Evolutionary conservation across 352 stramenopile species (phyloP), one percentile per base, ranked within the genome.

Genomic region (Phytophthora brassicae): DNA sequence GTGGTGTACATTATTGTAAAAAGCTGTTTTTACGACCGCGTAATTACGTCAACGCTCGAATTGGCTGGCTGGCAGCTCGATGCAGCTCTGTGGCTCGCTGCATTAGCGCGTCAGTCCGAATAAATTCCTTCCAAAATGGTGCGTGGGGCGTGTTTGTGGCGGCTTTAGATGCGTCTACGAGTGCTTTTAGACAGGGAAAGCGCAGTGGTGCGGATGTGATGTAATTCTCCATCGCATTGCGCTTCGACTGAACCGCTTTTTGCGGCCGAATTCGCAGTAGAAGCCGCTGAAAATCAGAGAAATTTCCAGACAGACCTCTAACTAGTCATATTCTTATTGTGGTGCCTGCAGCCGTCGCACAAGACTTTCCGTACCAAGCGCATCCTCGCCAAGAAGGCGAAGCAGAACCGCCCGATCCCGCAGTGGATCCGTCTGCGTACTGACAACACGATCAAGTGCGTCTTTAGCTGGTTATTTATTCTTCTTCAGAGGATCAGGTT

Each of bases 301-400:
- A 45, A 31, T 13, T 12, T 1, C 26, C 22, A 26, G 12, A 0
- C 16, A 23, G 2, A 39, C 24, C 23, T 56, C 56, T 72, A 56
- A 64, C 44, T n/a, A 41, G 29, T 53, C 19, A 56, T 59, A 52
- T 48, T 13, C 17, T 46, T 20, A 9, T 4, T 43, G 17, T 33
- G 13, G 9, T 38, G 12, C 8, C 3, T 44, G 16, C 54, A 99
- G 98, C 96, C 98, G 72, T 99, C 98, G 62, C 97, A 99, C 89
- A 99, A 99, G 91, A 98, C 96, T 56, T 99, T 99, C 90, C 90
- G 97, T 76, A 99, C 96, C 64, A 99, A 99, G 96, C 89, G 90
- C 61, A 99, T 97, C 64, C 95, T 99, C 67, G 97, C 96, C 70
- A 99, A 99, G 88, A 99, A 99, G 96, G 82, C 96, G 70, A 99